phyloP scores from a whole-genome alignment of 371 early-diverging fungal species.

The Rhizoclosmatium hyalinum region DNA sequence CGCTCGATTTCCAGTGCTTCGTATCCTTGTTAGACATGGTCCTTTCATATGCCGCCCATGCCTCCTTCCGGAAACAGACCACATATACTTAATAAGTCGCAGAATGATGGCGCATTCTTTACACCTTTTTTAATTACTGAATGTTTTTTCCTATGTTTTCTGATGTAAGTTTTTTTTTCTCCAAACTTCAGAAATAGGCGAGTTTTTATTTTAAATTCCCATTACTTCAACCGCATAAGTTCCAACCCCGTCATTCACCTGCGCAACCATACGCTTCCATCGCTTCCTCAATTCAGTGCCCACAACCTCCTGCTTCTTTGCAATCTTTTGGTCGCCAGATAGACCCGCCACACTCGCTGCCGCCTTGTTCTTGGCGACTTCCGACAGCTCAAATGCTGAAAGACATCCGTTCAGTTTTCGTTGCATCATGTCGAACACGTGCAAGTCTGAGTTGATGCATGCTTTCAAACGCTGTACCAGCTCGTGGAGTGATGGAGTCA shows the following conservation, averaged over 20 bases:
- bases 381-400: slow-evolving; percentile 25
- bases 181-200: no score
- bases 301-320: slow-evolving; percentile 18
- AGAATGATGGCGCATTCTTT: no score
- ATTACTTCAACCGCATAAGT: slow-evolving; percentile 38
- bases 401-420: slow-evolving; percentile 30
- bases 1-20: no score
- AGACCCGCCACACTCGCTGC: not conserved
- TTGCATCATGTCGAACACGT: slow-evolving; percentile 20
- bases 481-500: slow-evolving; percentile 33
- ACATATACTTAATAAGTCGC: no score
- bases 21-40: no score
- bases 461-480: slow-evolving; percentile 15
- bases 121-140: no score
- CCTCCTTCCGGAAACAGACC: no score
- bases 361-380: not conserved
- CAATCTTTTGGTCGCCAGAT: slow-evolving; percentile 8
- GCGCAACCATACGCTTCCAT: slow-evolving; percentile 47
- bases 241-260: slow-evolving; percentile 42
- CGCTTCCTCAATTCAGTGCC: slow-evolving; percentile 23
- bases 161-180: no score
- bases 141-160: no score
- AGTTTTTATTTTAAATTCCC: not conserved
- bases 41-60: no score
- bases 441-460: slow-evolving; percentile 17